Evolutionary conservation across 441 rosid genomes (phyloP).

Genomic region (Viola pubescens): DNA sequence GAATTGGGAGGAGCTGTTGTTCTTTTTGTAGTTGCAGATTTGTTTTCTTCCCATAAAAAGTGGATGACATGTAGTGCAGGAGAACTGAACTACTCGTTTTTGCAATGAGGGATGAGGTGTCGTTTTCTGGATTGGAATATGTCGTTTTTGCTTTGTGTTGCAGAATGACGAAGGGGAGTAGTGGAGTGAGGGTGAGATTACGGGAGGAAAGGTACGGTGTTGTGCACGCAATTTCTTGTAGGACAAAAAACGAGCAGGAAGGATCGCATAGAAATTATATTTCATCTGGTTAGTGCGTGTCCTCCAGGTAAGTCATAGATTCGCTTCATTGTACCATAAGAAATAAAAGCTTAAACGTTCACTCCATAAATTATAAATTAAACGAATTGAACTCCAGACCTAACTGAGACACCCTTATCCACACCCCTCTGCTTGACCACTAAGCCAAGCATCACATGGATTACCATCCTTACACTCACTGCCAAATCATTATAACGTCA

Average conservation of each 20-base stretch:
- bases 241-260: no score
- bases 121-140: not conserved
- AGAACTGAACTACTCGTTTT: not conserved
- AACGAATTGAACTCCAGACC: no score
- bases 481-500: no score
- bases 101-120: not conserved
- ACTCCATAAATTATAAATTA: no score
- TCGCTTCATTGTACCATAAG: no score
- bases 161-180: not conserved
- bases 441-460: no score
- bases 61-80: not conserved
- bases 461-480: no score
- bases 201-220: constrained; percentile 12
- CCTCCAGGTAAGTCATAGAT: no score
- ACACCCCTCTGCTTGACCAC: no score
- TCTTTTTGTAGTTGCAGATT: constrained; percentile 10
- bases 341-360: no score
- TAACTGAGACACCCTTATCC: no score
- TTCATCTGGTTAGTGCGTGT: no score
- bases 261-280: not conserved
- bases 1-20: not conserved
- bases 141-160: constrained; percentile 1
- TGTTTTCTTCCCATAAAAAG: not conserved
- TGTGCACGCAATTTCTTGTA: not conserved
- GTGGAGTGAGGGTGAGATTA: not conserved